Evolutionary conservation across 805 yeast species (phyloP).

Genomic region (Barnettozyma sucrosica): DNA sequence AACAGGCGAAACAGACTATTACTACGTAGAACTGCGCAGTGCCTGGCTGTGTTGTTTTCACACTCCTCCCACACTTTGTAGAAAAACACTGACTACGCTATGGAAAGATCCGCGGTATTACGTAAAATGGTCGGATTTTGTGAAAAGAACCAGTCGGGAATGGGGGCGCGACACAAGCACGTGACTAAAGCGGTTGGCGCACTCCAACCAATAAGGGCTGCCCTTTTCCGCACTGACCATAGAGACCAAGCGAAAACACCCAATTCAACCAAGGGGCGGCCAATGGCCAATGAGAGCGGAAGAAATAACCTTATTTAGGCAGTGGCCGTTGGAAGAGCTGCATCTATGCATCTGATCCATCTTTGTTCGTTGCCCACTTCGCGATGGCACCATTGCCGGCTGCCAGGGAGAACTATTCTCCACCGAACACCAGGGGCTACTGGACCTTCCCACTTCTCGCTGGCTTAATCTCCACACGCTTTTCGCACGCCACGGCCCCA

Average conservation of each 20-base stretch:
- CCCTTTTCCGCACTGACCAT: background rate
- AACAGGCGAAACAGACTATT: too few relatives aligned
- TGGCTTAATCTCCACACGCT: background rate
- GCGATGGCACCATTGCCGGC: background rate
- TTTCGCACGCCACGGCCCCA: background rate
- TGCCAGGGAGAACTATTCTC: background rate
- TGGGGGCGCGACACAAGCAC: background rate
- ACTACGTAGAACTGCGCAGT: too few relatives aligned
- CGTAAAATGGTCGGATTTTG: too few relatives aligned
- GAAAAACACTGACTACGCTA: too few relatives aligned
- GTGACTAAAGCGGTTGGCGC: background rate
- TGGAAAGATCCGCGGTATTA: too few relatives aligned
- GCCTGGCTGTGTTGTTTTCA: too few relatives aligned
- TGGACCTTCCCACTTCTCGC: too few relatives aligned
- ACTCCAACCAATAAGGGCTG: background rate
- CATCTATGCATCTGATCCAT: background rate
- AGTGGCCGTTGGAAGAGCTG: background rate
- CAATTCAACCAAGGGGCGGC: background rate
- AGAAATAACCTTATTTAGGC: background rate
- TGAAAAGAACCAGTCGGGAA: too few relatives aligned
- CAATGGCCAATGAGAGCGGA: background rate
- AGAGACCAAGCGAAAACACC: background rate
- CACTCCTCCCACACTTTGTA: too few relatives aligned
- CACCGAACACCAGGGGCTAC: too few relatives aligned
- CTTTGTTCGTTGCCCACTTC: background rate